phyloP scores from a whole-genome alignment of 192 early-diverging fungal genomes.

The Coemansia javaensis region DNA sequence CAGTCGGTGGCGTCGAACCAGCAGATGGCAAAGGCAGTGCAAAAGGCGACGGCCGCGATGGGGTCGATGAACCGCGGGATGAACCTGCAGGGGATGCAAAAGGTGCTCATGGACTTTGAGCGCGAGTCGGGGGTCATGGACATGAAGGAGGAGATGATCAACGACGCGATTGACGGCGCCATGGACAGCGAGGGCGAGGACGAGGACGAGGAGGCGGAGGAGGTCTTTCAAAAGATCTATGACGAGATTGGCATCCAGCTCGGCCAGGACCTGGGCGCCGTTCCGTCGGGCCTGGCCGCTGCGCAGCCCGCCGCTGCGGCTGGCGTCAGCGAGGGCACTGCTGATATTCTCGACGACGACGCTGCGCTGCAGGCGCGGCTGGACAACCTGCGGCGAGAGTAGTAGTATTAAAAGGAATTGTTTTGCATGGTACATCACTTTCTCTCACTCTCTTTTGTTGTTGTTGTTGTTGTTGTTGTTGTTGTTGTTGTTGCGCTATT shows the following conservation, averaged over 20 bases:
- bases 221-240: constrained; percentile 87
- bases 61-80: constrained; percentile 89
- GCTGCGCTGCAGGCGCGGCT: constrained; percentile 85
- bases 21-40: constrained; percentile 93
- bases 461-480: constrained; percentile 7
- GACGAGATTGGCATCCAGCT: constrained; percentile 91
- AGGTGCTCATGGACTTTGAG: constrained; percentile 98
- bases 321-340: constrained; percentile 16
- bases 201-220: constrained; percentile 84
- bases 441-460: constrained; percentile 2
- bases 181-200: constrained; percentile 81
- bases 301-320: constrained; percentile 53
- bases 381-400: constrained; percentile 84
- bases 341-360: constrained; percentile 47
- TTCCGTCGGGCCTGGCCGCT: constrained; percentile 54
- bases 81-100: constrained; percentile 89
- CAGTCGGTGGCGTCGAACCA: constrained; percentile 91
- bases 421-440: too few species aligned
- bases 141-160: constrained; percentile 99
- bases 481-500: constrained; percentile 6
- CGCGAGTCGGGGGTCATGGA: constrained; percentile 93
- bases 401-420: too few species aligned
- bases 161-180: constrained; percentile 92
- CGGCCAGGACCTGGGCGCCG: constrained; percentile 33
- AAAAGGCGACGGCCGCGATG: constrained; percentile 94